Evolutionary conservation across 306 rosid species (phyloP).

Genomic region (Ceratonia siliqua): DNA sequence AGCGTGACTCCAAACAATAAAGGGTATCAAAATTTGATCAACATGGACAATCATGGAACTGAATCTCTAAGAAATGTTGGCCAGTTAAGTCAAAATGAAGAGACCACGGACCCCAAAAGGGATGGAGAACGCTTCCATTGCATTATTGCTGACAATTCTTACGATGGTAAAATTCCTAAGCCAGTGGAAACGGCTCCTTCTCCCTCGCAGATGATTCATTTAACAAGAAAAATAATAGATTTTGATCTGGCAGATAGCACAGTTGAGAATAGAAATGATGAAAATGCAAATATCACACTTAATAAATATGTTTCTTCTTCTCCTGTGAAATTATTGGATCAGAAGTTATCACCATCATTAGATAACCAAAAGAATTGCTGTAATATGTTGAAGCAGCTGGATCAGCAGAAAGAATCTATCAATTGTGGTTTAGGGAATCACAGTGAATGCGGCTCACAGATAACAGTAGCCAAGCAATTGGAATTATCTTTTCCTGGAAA

Average conservation of each 20-base stretch:
- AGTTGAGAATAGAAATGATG: conserved; percentile 28
- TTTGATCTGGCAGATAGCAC: conserved; percentile 29
- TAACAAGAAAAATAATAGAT: conserved; percentile 39
- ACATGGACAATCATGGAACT: conserved; percentile 36
- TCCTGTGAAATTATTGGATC: conserved; percentile 37
- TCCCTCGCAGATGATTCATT: conserved; percentile 38
- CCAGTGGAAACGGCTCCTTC: conserved; percentile 33
- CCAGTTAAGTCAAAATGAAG: conserved; percentile 44
- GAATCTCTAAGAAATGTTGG: conserved; percentile 32
- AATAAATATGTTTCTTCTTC: conserved; percentile 42
- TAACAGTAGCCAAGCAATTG: conserved; percentile 28
- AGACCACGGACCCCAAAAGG: conserved; percentile 25
- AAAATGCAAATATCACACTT: conserved; percentile 10
- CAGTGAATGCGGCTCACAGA: conserved; percentile 17
- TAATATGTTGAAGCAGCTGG: conserved; percentile 42
- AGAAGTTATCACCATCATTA: conserved; percentile 26
- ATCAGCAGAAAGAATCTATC: conserved; percentile 32
- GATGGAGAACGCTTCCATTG: conserved; percentile 32
- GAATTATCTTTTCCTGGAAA: conserved; percentile 30
- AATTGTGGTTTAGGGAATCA: conserved; percentile 31
- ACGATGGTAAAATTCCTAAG: conserved; percentile 29
- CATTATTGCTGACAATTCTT: conserved; percentile 32
- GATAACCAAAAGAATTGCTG: conserved; percentile 34
- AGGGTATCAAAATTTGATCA: conserved; percentile 40
- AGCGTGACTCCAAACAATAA: conserved; percentile 37